Conservation (phyloP, 1,284 basidiomycete species). For the Taiwanofungus camphoratus region DNA sequence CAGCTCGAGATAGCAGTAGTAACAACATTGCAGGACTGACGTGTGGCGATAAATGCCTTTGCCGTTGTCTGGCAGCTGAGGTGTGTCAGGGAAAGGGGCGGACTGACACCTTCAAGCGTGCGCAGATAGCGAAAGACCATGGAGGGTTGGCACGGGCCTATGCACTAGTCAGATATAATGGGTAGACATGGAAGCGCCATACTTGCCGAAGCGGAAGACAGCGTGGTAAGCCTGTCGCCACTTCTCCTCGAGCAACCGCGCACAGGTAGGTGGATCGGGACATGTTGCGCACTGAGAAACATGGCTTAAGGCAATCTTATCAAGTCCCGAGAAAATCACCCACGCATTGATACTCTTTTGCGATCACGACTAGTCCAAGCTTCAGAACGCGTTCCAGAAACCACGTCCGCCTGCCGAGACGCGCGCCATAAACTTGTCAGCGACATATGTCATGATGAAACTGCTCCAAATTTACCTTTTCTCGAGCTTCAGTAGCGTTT, state of each 20-base stretch:
- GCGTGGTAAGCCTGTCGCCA: constrained; percentile 86
- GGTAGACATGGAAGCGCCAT: constrained; percentile 14
- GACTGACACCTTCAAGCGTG: constrained; percentile 76
- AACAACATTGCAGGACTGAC: constrained; percentile 39
- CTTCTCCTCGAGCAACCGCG: constrained; percentile 87
- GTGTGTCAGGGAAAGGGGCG: constrained; percentile 74
- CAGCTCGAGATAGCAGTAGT: background rate
- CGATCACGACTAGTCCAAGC: constrained; percentile 78
- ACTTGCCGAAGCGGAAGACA: constrained; percentile 78
- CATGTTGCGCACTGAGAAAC: constrained; percentile 68
- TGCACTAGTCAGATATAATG: background rate
- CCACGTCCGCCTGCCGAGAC: constrained; percentile 70
- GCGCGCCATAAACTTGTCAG: background rate
- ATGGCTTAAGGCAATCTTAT: constrained; percentile 13
- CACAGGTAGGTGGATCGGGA: constrained; percentile 75
- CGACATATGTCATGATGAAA: background rate
- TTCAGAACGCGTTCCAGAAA: constrained; percentile 92
- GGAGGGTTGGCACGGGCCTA: constrained; percentile 78
- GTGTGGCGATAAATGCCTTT: constrained; percentile 77
- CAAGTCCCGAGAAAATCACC: constrained; percentile 26
- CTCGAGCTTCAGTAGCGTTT: constrained; percentile 83
- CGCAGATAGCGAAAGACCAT: constrained; percentile 87
- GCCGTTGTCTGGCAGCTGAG: constrained; percentile 84
- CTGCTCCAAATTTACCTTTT: constrained; percentile 77
- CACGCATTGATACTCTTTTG: constrained; percentile 88